Percentiles rank a stretch among this genome's conserved stretches.
phyloP scores from a whole-genome alignment of 2,329 filamentous ascomycete species.

The Amesomyces nigricolor region DNA sequence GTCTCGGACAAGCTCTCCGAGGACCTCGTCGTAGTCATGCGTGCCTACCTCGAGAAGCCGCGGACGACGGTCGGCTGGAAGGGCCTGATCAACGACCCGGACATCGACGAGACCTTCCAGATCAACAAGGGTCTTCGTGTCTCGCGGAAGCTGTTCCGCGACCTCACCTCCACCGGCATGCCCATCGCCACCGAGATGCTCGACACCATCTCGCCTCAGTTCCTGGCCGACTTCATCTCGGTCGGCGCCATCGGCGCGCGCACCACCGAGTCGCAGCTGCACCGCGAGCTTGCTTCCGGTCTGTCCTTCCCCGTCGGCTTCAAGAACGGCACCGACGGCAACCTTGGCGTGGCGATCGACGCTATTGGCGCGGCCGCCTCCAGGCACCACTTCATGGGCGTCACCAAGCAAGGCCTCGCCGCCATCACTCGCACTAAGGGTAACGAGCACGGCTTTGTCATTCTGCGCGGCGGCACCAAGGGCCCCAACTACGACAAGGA shows the following conservation, averaged over 20 bases:
- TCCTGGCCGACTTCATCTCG: slow-evolving; percentile 91
- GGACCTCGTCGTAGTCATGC: slow-evolving; percentile 92
- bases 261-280: slow-evolving; percentile 93
- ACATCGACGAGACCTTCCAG: slow-evolving; percentile 94
- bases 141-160: slow-evolving; percentile 87
- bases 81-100: slow-evolving; percentile 96
- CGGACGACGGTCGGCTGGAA: slow-evolving; percentile 99
- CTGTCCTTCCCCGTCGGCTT: slow-evolving; percentile 97
- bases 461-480: slow-evolving; percentile 82
- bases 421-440: slow-evolving; percentile 90
- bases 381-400: slow-evolving; percentile 96
- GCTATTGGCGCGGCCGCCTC: slow-evolving; percentile 82
- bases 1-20: slow-evolving; percentile 73
- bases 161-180: slow-evolving; percentile 81
- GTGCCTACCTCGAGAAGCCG: slow-evolving; percentile 97
- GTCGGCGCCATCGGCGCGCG: slow-evolving; percentile 92
- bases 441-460: slow-evolving; percentile 97
- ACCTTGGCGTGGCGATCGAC: slow-evolving; percentile 85
- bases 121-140: slow-evolving; percentile 98
- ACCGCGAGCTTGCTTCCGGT: slow-evolving; percentile 91
- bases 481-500: slow-evolving; percentile 92
- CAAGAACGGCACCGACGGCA: slow-evolving; percentile 98
- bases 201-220: slow-evolving; percentile 97
- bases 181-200: slow-evolving; percentile 98
- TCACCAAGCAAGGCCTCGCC: slow-evolving; percentile 94